phyloP scores from a whole-genome alignment of 129 eudicot species.

The Dittrichia graveolens region DNA sequence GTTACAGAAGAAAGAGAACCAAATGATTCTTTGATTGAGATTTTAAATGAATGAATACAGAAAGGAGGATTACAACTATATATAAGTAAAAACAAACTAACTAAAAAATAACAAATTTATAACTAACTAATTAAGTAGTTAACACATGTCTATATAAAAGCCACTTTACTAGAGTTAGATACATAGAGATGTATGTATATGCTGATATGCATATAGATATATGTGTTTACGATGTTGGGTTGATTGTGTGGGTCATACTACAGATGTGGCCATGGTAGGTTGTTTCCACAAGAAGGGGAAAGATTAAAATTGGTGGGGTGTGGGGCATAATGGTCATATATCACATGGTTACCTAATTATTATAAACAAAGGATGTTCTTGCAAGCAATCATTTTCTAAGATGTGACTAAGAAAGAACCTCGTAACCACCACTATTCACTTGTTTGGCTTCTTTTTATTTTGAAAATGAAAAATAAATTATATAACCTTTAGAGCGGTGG shows the following conservation, averaged over 20 bases:
- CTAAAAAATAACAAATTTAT: no score
- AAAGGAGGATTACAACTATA: no score
- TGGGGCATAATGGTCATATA: slow-evolving; percentile 21
- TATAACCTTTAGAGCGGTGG: no score
- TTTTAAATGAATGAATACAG: no score
- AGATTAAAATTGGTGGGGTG: slow-evolving; percentile 23
- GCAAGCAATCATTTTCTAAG: slow-evolving; percentile 23
- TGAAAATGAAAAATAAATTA: neutral
- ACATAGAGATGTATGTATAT: no score
- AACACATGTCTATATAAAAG: no score
- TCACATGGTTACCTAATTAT: slow-evolving; percentile 29
- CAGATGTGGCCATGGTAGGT: slow-evolving; percentile 15
- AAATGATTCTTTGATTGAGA: no score
- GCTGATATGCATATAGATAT: no score
- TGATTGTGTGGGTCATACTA: slow-evolving; percentile 26
- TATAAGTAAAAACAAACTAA: no score
- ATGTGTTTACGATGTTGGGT: neutral
- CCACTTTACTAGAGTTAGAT: no score
- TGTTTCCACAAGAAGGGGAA: slow-evolving; percentile 41
- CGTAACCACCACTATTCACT: slow-evolving; percentile 3
- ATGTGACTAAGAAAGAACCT: slow-evolving; percentile 15
- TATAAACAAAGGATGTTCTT: slow-evolving; percentile 5
- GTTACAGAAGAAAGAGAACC: no score
- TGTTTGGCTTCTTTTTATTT: neutral
- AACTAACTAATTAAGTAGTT: no score